Percentiles rank a stretch among this genome's conserved stretches.
These are phyloP conservation scores for Ramaria sp. DNA, from an alignment of 768 basidiomycete species.

Conservation along the genomic window DNA sequence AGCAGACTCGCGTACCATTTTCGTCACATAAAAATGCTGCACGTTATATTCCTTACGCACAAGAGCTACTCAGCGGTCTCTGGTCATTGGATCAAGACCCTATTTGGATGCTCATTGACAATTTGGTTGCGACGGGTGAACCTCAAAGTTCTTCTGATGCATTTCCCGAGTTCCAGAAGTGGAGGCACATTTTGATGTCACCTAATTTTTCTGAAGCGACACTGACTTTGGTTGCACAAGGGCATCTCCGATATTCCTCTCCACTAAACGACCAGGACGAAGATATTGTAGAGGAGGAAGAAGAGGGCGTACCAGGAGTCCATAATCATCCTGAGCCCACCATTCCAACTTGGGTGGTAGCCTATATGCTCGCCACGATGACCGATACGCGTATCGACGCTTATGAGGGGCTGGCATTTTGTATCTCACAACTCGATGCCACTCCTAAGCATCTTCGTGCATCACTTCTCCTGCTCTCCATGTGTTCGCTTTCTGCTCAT, in stretches of 20 bases:
- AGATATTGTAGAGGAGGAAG: not conserved
- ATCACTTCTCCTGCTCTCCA: not conserved
- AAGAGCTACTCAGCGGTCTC: not conserved
- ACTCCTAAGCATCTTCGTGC: not conserved
- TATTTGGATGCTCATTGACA: conserved; percentile 3
- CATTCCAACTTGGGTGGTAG: not conserved
- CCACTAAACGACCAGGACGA: not conserved
- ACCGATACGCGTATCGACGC: not conserved
- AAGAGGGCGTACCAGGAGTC: not conserved
- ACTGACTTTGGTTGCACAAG: not conserved
- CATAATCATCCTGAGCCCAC: not conserved
- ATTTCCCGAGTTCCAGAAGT: conserved; percentile 5
- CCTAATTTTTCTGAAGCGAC: conserved; percentile 1
- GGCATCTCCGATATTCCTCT: not conserved
- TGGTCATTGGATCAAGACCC: conserved; percentile 1
- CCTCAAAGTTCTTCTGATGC: not conserved
- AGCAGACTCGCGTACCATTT: not conserved
- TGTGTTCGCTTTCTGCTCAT: conserved; percentile 2
- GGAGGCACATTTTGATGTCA: not conserved
- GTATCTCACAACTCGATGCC: not conserved
- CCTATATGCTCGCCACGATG: not conserved
- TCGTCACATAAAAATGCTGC: not conserved
- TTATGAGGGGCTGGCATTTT: not conserved
- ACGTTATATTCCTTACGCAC: conserved; percentile 2
- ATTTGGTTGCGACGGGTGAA: not conserved